A percentile compares a stretch with the other conserved stretches of the same genome.
phyloP scores from a whole-genome alignment of 495 filamentous ascomycete genomes.

The Neurospora pannonica region DNA sequence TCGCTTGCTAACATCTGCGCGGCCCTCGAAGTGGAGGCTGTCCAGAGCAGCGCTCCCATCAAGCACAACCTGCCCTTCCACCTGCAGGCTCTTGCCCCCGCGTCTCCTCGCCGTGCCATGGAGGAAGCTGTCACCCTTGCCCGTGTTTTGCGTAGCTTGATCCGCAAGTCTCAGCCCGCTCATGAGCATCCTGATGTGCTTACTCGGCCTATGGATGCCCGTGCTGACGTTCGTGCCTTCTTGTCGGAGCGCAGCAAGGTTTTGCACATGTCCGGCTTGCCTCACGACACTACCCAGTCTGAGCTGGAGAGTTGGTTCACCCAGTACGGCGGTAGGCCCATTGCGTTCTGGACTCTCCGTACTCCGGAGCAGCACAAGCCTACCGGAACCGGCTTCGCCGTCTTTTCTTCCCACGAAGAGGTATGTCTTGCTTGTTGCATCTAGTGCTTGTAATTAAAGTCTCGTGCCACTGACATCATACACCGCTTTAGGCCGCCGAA shows the following conservation, averaged over 20 bases:
- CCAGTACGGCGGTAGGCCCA: conserved; percentile 95
- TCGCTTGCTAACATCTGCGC: conserved; percentile 95
- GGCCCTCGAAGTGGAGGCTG: conserved; percentile 91
- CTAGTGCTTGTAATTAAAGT: not conserved
- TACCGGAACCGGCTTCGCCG: conserved; percentile 91
- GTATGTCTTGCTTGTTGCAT: conserved; percentile 43
- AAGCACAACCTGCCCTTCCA: conserved; percentile 98
- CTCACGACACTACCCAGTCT: conserved; percentile 96
- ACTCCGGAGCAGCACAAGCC: conserved; percentile 98
- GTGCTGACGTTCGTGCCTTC: conserved; percentile 95
- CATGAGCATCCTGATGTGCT: conserved; percentile 91
- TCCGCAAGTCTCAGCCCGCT: conserved; percentile 88
- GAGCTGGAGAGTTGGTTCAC: conserved; percentile 99
- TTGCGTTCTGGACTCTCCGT: conserved; percentile 96
- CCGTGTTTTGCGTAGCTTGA: conserved; percentile 80
- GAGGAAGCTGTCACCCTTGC: conserved; percentile 93
- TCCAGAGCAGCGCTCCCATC: conserved; percentile 92
- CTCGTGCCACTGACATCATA: conserved; percentile 1
- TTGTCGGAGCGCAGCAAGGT: conserved; percentile 93
- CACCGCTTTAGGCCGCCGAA: conserved; percentile 64
- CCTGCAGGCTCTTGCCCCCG: conserved; percentile 88
- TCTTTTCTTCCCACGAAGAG: conserved; percentile 99
- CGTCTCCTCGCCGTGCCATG: conserved; percentile 94
- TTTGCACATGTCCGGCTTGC: conserved; percentile 90
- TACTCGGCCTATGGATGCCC: conserved; percentile 89